phyloP scores from a whole-genome alignment of 2,329 filamentous ascomycete genomes.

The Onygena corvina region DNA sequence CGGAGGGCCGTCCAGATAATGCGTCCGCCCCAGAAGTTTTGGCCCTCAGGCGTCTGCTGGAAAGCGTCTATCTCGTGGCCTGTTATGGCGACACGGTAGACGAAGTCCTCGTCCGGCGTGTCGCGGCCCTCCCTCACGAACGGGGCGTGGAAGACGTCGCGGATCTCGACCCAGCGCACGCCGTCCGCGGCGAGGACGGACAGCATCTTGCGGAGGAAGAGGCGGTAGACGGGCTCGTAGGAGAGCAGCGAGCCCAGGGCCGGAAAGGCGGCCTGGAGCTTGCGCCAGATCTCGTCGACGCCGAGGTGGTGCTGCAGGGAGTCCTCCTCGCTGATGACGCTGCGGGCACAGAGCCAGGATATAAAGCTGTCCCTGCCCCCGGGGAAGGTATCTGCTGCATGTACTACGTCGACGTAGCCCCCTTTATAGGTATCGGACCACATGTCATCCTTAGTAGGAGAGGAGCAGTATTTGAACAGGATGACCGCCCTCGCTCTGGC shows the following conservation, averaged over 20 bases:
- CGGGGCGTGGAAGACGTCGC: slow-evolving; percentile 59
- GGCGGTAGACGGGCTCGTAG: slow-evolving; percentile 81
- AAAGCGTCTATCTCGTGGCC: slow-evolving; percentile 69
- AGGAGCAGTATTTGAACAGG: slow-evolving; percentile 46
- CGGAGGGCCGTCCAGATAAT: slow-evolving; percentile 73
- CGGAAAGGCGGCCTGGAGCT: slow-evolving; percentile 64
- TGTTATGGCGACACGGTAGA: slow-evolving; percentile 58
- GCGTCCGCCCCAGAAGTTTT: slow-evolving; percentile 69
- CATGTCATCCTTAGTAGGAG: slow-evolving; percentile 33
- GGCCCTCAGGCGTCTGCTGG: slow-evolving; percentile 56
- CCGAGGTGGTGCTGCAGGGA: slow-evolving; percentile 71
- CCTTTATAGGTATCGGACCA: slow-evolving; percentile 56
- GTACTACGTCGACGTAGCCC: slow-evolving; percentile 45
- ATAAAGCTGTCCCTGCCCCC: slow-evolving; percentile 61
- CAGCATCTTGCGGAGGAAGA: slow-evolving; percentile 61
- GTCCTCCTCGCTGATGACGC: slow-evolving; percentile 59
- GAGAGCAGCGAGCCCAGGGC: slow-evolving; percentile 64
- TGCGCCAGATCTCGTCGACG: slow-evolving; percentile 70
- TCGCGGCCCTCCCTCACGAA: slow-evolving; percentile 57
- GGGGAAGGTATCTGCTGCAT: slow-evolving; percentile 62
- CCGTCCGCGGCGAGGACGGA: slow-evolving; percentile 64
- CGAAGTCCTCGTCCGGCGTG: slow-evolving; percentile 53
- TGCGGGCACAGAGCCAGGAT: slow-evolving; percentile 62
- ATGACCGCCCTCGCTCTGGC: slow-evolving; percentile 46
- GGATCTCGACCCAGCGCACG: slow-evolving; percentile 71